These are phyloP conservation scores for Talaromyces atroroseus DNA, from an alignment of 2,329 filamentous ascomycete genomes.

Conservation along the genomic window DNA sequence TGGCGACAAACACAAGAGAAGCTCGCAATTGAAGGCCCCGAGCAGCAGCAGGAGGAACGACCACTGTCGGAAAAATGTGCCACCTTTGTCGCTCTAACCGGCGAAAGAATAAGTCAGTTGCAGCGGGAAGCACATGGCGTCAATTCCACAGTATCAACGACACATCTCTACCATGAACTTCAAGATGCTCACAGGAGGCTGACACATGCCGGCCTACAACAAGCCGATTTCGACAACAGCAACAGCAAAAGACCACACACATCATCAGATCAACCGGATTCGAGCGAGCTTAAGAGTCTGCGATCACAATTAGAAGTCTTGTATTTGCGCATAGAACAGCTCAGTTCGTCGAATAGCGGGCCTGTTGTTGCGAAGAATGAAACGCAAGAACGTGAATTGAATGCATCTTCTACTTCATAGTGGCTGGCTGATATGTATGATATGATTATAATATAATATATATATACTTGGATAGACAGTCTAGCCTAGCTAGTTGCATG, in stretches of 20 bases:
- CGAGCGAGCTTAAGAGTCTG: conserved; percentile 1
- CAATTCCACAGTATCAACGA: not conserved
- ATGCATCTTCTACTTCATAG: too few species aligned
- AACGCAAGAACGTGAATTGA: too few species aligned
- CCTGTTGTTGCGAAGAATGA: conserved; percentile 3
- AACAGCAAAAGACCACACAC: too few species aligned
- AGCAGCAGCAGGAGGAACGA: conserved; percentile 10
- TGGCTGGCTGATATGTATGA: not conserved
- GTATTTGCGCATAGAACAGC: conserved; percentile 2
- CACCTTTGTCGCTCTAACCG: conserved; percentile 27
- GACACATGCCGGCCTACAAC: not conserved
- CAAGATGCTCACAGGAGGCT: not conserved
- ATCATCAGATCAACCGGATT: not conserved
- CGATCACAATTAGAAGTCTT: conserved; percentile 1
- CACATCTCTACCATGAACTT: not conserved
- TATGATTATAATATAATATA: not conserved
- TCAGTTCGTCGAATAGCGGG: not conserved
- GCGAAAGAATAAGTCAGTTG: conserved; percentile 22
- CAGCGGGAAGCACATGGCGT: not conserved
- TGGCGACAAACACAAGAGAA: conserved; percentile 24
- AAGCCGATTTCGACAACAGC: too few species aligned
- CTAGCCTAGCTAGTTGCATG: too few species aligned
- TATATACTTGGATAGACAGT: not conserved
- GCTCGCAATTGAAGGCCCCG: conserved; percentile 8
- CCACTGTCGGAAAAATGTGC: conserved; percentile 29